Conservation (phyloP, 73 alveolate genomes). For the Paramecium sonneborni region DNA sequence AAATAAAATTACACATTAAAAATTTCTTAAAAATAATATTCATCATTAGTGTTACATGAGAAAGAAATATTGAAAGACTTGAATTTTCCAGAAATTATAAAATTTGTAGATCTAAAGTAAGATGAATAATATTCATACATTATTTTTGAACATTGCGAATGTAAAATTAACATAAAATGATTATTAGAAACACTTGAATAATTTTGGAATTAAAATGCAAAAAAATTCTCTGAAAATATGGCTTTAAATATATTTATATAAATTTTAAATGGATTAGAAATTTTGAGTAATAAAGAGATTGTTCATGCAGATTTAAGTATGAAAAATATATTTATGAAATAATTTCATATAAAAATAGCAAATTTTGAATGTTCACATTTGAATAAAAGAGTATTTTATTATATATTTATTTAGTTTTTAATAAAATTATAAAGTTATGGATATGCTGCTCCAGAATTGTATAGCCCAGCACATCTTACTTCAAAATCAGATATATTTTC, state of each 20-base stretch:
- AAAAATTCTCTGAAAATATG: background rate
- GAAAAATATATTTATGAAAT: background rate
- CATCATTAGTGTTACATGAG: background rate
- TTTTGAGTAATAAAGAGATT: background rate
- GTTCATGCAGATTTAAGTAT: background rate
- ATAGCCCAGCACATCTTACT: background rate
- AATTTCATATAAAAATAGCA: background rate
- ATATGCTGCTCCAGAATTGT: background rate
- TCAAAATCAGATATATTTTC: background rate
- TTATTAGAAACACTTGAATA: background rate
- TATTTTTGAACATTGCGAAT: background rate
- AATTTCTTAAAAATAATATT: background rate
- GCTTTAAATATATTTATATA: background rate
- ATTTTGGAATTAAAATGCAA: background rate
- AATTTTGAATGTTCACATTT: background rate
- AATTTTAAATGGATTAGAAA: background rate
- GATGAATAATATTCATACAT: background rate
- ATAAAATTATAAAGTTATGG: background rate
- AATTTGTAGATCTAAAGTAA: background rate
- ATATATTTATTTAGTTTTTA: background rate
- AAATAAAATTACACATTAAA: background rate
- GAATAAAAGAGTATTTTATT: background rate
- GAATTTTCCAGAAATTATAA: background rate
- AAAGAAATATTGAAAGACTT: background rate
- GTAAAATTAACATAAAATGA: background rate